Base-by-base conservation (phyloP, 768 basidiomycete species). In the Lanmaoa pseudosensibilis region DNA sequence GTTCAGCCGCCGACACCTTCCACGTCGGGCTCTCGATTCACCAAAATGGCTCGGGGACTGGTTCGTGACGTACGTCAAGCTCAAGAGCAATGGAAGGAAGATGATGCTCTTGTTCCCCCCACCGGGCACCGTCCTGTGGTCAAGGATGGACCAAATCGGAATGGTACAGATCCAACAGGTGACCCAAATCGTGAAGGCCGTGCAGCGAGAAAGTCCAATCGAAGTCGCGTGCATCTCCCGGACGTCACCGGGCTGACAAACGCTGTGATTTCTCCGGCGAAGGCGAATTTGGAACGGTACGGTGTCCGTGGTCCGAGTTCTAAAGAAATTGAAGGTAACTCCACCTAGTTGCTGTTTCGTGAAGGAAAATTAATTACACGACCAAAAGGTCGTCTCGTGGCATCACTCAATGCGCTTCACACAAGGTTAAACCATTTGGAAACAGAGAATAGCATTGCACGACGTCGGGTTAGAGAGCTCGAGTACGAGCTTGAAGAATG, bases 401-500 rank as follows among this genome's bases (percentile, higher is more conserved):
- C 80, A 5, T 86, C 83, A 4, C 77, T 92, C 19, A 83, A 77
- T 50, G 72, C 76, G 8, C 83, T 90, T 12, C 92, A 89, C 60
- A 73, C 78, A 30, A 86, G 89, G 59, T 76, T 96, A 10, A 77
- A 83, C 16, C 80, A 86, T 38, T 80, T 95, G 4, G 90, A 94
- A 63, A 80, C 83, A 0, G 91, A 96, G 65, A 95, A 95, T 61
- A 78, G 85, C 5, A 81, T 91, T 10, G 93, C 92, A 5, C 80
- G 91, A 2, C 78, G 89, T 25, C 80, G 93, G 18, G 90, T 97
- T n/a, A 75, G 85, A 37, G 94, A 96, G 66, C 79, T 97, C 3
- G 94, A 97, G 71, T 76, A 80, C 52, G 94, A 96, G 68, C 78
- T 97, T 7, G 92, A 96, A 58, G 81, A 82, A 15, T 90, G 90